Conservation (phyloP, 1,139 yeast genomes). For the Taphrina betulina region DNA sequence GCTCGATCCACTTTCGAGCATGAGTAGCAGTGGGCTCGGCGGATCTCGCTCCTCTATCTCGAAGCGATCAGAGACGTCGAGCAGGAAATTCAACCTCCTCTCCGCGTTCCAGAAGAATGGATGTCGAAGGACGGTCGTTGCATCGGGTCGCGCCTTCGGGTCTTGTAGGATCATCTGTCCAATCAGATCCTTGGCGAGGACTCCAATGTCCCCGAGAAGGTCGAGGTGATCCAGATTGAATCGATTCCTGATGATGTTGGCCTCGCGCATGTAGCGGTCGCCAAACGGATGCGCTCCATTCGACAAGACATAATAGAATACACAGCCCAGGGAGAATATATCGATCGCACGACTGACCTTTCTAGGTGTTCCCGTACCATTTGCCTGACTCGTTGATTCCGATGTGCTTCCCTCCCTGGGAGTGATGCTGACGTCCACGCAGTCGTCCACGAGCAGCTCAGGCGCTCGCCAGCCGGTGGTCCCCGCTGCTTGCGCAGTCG, state of each 20-base stretch:
- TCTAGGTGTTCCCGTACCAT: conserved; percentile 51
- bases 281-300: conserved; percentile 95
- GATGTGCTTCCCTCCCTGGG: conserved; percentile 37
- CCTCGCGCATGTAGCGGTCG: conserved; percentile 80
- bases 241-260: conserved; percentile 76
- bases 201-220: conserved; percentile 48
- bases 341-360: conserved; percentile 89
- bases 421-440: conserved; percentile 38
- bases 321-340: conserved; percentile 91
- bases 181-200: conserved; percentile 73
- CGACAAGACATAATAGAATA: conserved; percentile 79
- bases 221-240: conserved; percentile 54
- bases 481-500: conserved; percentile 91
- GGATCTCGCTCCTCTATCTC: conserved; percentile 88
- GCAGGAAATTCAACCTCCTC: conserved; percentile 73
- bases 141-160: conserved; percentile 73
- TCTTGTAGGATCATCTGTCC: conserved; percentile 66
- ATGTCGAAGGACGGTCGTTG: conserved; percentile 66
- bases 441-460: conserved; percentile 60
- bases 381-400: conserved; percentile 42
- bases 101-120: conserved; percentile 85
- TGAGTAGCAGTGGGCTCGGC: conserved; percentile 62
- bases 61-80: conserved; percentile 85
- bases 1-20: conserved; percentile 59
- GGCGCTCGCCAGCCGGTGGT: conserved; percentile 99